Percentiles rank a stretch among this genome's conserved stretches.
Evolutionary conservation across 306 rosid genomes (phyloP).

Genomic region (Arachis stenosperma): DNA sequence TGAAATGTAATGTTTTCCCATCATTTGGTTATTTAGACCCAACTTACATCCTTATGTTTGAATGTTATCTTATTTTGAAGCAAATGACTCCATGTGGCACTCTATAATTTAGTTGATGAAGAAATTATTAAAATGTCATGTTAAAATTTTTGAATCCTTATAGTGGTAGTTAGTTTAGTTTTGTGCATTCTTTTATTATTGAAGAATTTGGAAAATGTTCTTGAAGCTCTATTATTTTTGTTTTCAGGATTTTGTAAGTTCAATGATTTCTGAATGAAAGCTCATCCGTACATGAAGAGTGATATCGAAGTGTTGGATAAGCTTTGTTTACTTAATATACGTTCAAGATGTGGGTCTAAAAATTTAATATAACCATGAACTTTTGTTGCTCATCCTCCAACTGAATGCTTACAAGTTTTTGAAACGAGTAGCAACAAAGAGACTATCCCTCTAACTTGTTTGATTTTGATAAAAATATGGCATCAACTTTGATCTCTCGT

Average conservation of each 20-base stretch:
- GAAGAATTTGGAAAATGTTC: not conserved
- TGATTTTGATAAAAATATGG: slow-evolving; percentile 43
- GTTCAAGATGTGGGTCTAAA: not conserved
- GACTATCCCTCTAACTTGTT: not conserved
- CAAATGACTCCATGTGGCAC: not conserved
- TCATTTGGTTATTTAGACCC: not conserved
- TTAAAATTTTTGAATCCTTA: not conserved
- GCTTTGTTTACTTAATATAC: not conserved
- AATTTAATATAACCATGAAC: not conserved
- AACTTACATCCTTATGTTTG: not conserved
- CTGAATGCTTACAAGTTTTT: not conserved
- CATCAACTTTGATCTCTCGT: slow-evolving; percentile 42
- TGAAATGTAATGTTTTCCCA: not conserved
- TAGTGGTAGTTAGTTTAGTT: not conserved
- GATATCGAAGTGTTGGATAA: not conserved
- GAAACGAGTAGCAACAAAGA: not conserved
- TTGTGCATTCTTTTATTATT: not conserved
- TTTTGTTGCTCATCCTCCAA: not conserved
- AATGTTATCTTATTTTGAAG: not conserved
- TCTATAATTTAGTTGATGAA: not conserved
- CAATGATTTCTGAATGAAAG: slow-evolving; percentile 5
- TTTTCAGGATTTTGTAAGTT: not conserved
- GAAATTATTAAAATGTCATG: not conserved
- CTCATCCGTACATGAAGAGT: not conserved
- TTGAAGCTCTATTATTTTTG: not conserved